A percentile compares a stretch with the other conserved stretches of the same genome.
These are phyloP conservation scores for Linnemannia hyalina DNA, from an alignment of 192 early-diverging fungal species.

Conservation along the genomic window DNA sequence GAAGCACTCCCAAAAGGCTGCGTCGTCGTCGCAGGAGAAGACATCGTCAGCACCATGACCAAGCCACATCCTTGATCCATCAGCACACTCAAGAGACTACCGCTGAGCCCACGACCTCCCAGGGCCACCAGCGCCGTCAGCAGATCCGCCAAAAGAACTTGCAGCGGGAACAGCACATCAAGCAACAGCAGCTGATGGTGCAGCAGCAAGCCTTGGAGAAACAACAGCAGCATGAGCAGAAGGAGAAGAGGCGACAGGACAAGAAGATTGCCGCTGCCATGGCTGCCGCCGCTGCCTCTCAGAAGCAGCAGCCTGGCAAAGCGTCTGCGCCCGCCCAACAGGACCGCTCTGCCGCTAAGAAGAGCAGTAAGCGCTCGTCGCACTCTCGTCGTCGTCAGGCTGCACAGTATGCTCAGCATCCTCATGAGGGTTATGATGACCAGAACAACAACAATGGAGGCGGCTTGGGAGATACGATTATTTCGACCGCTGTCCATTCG, in stretches of 20 bases:
- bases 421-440: not conserved
- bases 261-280: not conserved
- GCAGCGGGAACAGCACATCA: constrained; percentile 21
- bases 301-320: constrained; percentile 9
- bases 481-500: constrained; percentile 58
- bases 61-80: constrained; percentile 30
- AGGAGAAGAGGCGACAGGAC: constrained; percentile 19
- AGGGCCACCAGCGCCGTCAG: constrained; percentile 5
- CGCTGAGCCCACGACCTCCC: not conserved
- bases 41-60: constrained; percentile 36
- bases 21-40: constrained; percentile 38
- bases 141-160: constrained; percentile 26
- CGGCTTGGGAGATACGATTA: constrained; percentile 51
- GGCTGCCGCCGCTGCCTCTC: not conserved
- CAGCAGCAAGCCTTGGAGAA: constrained; percentile 12
- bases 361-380: constrained; percentile 2
- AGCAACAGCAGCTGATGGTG: constrained; percentile 11
- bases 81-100: constrained; percentile 23
- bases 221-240: constrained; percentile 18
- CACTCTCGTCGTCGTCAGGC: constrained; percentile 6
- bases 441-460: not conserved
- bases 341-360: not conserved
- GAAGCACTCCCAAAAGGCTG: constrained; percentile 15
- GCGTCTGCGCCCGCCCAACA: not conserved
- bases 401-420: not conserved